Base-by-base conservation (phyloP, 129 eudicot genomes). In the Escallonia herrerae region DNA sequence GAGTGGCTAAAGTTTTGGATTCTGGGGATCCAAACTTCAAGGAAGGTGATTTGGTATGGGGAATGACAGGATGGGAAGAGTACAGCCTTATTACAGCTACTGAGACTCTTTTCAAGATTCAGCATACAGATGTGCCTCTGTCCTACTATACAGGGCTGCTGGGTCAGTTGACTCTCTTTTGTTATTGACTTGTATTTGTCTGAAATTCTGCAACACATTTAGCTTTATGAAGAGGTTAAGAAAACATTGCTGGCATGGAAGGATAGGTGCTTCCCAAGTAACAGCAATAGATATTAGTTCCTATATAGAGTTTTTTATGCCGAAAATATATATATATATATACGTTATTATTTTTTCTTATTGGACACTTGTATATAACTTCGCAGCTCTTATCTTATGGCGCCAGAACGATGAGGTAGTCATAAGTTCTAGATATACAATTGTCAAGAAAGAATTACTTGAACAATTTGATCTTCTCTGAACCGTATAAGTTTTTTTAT, bases 121-220 rank as follows among this genome's bases (percentile, higher is more conserved):
- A 79, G 46, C 67, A 84, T 58, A 81, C 82, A 0, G 82, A 87
- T 72, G 83, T 87, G 50, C 95, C 91, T 48, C 91, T 87, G 44
- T 87, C 95, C 50, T 87, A 84, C 73, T 87, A 87, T 63, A 84
- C 88, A 0, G 95, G 95, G 65, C 72, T 87, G 60, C 86, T 87
- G 72, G 95, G 95, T 87, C 58, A 42, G 83, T 65, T 50, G 48
- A 45, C 68, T 68, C 15, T 41, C 10, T 49, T 41, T 43, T 44
- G 12, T 22, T 45, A n/a, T 2, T 3, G 10, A 6, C 47, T 45
- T 4, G 40, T 14, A 11, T 53, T 0, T 41, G 22, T 13, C 8
- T 51, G 42, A 22, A 13, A 12, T 60, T 22, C 40, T 43, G 40
- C 62, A 8, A 57, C 13, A 15, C 13, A 22, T 22, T 22, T 5